These are phyloP conservation scores for Boechera divaricarpa DNA, from an alignment of 345 rosid species.

Conservation along the genomic window DNA sequence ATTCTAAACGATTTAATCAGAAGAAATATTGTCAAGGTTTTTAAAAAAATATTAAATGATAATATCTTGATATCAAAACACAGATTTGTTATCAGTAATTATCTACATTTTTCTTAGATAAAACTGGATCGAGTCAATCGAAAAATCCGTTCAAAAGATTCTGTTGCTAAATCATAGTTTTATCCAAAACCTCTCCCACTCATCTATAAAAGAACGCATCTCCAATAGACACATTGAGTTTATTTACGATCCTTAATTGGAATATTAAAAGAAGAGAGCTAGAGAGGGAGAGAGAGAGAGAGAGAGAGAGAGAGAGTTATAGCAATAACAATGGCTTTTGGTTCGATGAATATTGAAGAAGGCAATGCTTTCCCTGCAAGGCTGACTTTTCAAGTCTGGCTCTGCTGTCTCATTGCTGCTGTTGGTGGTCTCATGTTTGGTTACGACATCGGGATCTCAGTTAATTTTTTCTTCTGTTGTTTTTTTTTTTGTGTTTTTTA, in stretches of 20 bases:
- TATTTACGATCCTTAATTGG: background rate
- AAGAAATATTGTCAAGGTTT: too few relatives aligned
- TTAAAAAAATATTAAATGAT: background rate
- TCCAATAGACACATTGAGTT: background rate
- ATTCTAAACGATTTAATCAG: background rate
- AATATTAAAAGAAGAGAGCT: background rate
- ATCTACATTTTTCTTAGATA: background rate
- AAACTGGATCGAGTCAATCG: background rate
- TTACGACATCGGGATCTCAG: constrained; percentile 72
- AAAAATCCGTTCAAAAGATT: background rate
- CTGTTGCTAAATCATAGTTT: background rate
- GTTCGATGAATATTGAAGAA: constrained; percentile 21
- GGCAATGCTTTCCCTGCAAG: constrained; percentile 33
- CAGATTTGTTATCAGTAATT: background rate
- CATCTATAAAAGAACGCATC: constrained; percentile 22
- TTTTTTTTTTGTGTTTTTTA: background rate
- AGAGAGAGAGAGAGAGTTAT: background rate
- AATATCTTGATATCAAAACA: too few relatives aligned
- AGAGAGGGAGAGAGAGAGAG: background rate
- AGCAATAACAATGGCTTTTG: constrained; percentile 23
- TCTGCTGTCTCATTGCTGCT: constrained; percentile 63
- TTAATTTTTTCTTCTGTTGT: background rate
- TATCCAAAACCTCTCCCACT: constrained; percentile 18
- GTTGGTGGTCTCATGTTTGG: constrained; percentile 76
- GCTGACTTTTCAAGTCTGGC: constrained; percentile 45